Percentiles rank a stretch among this genome's conserved stretches.
These are phyloP conservation scores for Xylariaceae sp. DNA, from an alignment of 2,329 filamentous ascomycete genomes.

Conservation along the genomic window DNA sequence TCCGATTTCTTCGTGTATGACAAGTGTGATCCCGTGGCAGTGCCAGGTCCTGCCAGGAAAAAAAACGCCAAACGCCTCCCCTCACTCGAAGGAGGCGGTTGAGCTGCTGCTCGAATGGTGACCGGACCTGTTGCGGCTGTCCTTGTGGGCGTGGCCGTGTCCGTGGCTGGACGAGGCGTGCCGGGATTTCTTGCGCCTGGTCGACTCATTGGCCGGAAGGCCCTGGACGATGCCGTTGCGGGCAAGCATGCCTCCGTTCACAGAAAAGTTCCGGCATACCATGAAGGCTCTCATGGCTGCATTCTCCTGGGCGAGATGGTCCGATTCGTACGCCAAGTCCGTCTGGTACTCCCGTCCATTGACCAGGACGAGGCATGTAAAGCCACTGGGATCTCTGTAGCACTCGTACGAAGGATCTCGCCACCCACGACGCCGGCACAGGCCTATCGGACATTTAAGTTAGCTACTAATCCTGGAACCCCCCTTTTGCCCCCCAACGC, in stretches of 20 bases:
- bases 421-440: slow-evolving; percentile 95
- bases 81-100: slow-evolving; percentile 60
- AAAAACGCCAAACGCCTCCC: slow-evolving; percentile 12
- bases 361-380: slow-evolving; percentile 87
- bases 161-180: slow-evolving; percentile 46
- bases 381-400: slow-evolving; percentile 73
- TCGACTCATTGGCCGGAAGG: slow-evolving; percentile 58
- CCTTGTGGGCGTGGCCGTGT: slow-evolving; percentile 45
- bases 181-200: slow-evolving; percentile 57
- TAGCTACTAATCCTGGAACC: slow-evolving; percentile 36
- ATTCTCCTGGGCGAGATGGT: slow-evolving; percentile 84
- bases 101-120: slow-evolving; percentile 66
- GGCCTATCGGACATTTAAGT: slow-evolving; percentile 60
- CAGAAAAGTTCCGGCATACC: slow-evolving; percentile 96
- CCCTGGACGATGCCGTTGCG: slow-evolving; percentile 71
- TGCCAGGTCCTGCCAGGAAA: background rate
- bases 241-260: slow-evolving; percentile 89
- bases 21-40: background rate
- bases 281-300: slow-evolving; percentile 96
- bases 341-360: slow-evolving; percentile 97
- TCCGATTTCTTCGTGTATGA: background rate
- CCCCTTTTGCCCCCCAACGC: slow-evolving; percentile 29
- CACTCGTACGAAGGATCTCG: slow-evolving; percentile 86
- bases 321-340: slow-evolving; percentile 80
- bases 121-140: slow-evolving; percentile 54